Evolutionary conservation across 2,329 filamentous ascomycete species (phyloP).

Genomic region (Phialemonium atrogriseum): DNA sequence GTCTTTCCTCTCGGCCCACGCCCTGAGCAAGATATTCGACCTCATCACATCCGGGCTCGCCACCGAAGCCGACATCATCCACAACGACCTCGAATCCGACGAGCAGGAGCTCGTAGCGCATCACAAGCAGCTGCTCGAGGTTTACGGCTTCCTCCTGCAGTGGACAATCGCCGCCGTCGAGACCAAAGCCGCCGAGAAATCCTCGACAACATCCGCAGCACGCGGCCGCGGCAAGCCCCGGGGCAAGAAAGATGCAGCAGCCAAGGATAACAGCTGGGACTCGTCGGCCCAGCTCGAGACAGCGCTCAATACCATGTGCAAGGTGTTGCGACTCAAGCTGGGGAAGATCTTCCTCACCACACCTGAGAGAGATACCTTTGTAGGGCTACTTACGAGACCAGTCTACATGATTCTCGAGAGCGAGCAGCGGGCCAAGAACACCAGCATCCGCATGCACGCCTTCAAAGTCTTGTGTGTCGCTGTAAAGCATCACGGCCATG

Average conservation of each 20-base stretch:
- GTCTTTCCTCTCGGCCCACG: conserved; percentile 67
- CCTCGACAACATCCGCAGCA: conserved; percentile 60
- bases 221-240: conserved; percentile 69
- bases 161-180: conserved; percentile 96
- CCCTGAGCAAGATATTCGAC: conserved; percentile 88
- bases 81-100: conserved; percentile 82
- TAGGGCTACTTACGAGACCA: conserved; percentile 82
- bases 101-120: conserved; percentile 80
- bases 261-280: conserved; percentile 78
- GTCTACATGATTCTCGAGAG: conserved; percentile 93
- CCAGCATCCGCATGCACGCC: conserved; percentile 85
- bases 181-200: conserved; percentile 85
- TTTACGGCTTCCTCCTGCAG: conserved; percentile 88
- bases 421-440: conserved; percentile 85
- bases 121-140: conserved; percentile 86
- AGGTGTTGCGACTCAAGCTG: conserved; percentile 86
- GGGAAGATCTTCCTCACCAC: conserved; percentile 92
- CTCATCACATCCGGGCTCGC: conserved; percentile 79
- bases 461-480: conserved; percentile 97
- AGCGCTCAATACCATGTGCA: conserved; percentile 90
- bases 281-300: conserved; percentile 79
- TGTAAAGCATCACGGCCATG: conserved; percentile 95
- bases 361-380: conserved; percentile 91
- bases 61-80: conserved; percentile 75
- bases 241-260: conserved; percentile 60